These are phyloP conservation scores for Mortierella sp. DNA, from an alignment of 371 early-diverging fungal species.

Conservation along the genomic window DNA sequence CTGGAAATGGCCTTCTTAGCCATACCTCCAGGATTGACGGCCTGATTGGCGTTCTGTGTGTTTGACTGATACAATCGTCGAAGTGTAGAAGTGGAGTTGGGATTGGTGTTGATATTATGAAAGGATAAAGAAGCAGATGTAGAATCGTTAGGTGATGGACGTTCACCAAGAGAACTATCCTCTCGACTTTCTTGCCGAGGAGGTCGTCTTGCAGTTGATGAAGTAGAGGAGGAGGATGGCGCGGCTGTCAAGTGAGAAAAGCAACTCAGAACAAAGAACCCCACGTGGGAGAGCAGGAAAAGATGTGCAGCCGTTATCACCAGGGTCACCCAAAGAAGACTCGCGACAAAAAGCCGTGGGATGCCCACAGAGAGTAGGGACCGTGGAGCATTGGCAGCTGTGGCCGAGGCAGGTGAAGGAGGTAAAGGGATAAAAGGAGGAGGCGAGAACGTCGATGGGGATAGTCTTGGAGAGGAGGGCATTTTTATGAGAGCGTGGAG, in stretches of 20 bases:
- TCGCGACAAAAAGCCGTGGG: conserved; percentile 33
- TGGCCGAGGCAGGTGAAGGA: background rate
- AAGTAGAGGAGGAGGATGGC: conserved; percentile 4
- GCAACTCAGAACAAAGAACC: conserved; percentile 42
- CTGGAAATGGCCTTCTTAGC: conserved; percentile 62
- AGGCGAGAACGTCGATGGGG: background rate
- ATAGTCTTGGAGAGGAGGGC: conserved; percentile 10
- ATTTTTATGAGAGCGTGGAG: background rate
- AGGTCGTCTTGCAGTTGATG: conserved; percentile 12
- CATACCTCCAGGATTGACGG: conserved; percentile 22
- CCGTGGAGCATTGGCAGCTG: background rate
- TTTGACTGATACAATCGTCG: conserved; percentile 29
- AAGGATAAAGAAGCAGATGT: conserved; percentile 16
- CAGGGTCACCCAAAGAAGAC: conserved; percentile 43
- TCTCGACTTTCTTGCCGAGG: conserved; percentile 1
- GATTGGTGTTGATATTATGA: conserved; percentile 8
- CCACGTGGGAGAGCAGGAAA: conserved; percentile 34
- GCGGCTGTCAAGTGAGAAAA: conserved; percentile 35
- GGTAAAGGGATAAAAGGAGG: background rate
- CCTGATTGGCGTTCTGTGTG: conserved; percentile 34
- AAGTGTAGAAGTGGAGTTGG: conserved; percentile 14
- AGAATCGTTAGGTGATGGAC: conserved; percentile 7
- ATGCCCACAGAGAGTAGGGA: conserved; percentile 22
- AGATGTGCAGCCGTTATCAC: conserved; percentile 44
- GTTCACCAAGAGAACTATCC: background rate